Base-by-base conservation (phyloP, 805 yeast species). In the Nakazawaea populi region DNA sequence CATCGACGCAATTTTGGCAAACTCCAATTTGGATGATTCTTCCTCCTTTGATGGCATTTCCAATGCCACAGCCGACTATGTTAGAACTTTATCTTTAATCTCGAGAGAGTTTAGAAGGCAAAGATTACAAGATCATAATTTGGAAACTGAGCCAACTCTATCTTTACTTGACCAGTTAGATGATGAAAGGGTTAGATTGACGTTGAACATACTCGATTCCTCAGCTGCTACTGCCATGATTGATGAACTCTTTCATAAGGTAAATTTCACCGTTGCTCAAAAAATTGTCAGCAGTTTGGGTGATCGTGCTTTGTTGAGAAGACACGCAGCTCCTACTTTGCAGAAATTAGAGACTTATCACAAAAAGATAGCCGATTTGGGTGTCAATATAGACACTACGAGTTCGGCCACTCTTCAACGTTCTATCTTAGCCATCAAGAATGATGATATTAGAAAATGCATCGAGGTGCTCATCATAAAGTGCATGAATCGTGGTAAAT, bases 201-300 rank as follows among this genome's bases (percentile, higher is more conserved):
- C 82, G 56, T 72, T 88, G 63, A 89, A 89, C 61, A 77, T 89
- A 27, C 87, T 85, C 65, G 83, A 85, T 53, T 75, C 78, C 38
- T 74, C 77, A 45, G 65, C 72, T 11, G 80, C 87, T 0, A 74
- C 76, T 40, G 74, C 79, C 43, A 71, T 89, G 40, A 70, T 89
- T 30, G 78, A 84, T 44, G 98, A 94, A 67, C 75, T 94, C 34
- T 78, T 83, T 59, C 83, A 85, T 59, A 87, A 83, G 63, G 95
- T 85, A 4, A 92, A 94, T 67, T 74, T 82, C 42, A 88, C 95
- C 1, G 82, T 94, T 50, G 99, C 98, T 1, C 87, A 89, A 55
- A 82, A 78, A 58, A 70, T 86, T 12, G 85, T 85, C 60, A 80
- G 92, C 1, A 79, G 76, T 4, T 72, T 92, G 39, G 97, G 97